Conservation (phyloP, 1,139 yeast species). For the Taphrina populina region DNA sequence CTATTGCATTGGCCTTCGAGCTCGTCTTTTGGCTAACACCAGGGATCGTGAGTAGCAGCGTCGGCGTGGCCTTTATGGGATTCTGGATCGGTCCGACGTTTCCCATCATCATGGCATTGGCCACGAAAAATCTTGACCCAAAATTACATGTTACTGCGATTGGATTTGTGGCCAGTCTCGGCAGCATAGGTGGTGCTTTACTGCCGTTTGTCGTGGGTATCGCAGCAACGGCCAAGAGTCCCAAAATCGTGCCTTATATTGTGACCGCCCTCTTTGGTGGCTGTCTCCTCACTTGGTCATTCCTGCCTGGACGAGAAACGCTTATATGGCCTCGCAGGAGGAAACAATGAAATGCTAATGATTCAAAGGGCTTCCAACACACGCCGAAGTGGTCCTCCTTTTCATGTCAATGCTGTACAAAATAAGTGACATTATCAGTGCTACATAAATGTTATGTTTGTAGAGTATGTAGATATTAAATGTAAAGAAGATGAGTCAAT, state of each 20-base stretch:
- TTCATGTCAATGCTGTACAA: too few species aligned
- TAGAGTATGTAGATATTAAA: not conserved
- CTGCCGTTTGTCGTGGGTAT: slow-evolving; percentile 47
- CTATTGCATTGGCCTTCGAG: slow-evolving; percentile 40
- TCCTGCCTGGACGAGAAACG: slow-evolving; percentile 26
- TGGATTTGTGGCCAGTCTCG: slow-evolving; percentile 74
- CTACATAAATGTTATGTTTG: not conserved
- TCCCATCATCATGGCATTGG: slow-evolving; percentile 69
- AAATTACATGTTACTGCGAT: slow-evolving; percentile 65
- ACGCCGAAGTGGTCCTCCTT: too few species aligned
- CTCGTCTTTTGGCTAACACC: slow-evolving; percentile 43
- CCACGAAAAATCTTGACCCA: slow-evolving; percentile 62
- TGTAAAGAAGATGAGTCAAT: not conserved
- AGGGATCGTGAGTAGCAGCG: slow-evolving; percentile 42
- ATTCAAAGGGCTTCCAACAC: too few species aligned
- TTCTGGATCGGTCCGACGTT: slow-evolving; percentile 75
- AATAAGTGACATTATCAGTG: too few species aligned
- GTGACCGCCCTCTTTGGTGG: slow-evolving; percentile 21
- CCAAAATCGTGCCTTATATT: slow-evolving; percentile 19
- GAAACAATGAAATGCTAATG: too few species aligned
- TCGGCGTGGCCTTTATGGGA: slow-evolving; percentile 58
- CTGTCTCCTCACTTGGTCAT: slow-evolving; percentile 7
- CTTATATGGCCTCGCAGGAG: not conserved
- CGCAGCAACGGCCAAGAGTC: slow-evolving; percentile 21
- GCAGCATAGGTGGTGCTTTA: slow-evolving; percentile 77